Base-by-base conservation (phyloP, 768 basidiomycete species). In the Lactarius psammicola region DNA sequence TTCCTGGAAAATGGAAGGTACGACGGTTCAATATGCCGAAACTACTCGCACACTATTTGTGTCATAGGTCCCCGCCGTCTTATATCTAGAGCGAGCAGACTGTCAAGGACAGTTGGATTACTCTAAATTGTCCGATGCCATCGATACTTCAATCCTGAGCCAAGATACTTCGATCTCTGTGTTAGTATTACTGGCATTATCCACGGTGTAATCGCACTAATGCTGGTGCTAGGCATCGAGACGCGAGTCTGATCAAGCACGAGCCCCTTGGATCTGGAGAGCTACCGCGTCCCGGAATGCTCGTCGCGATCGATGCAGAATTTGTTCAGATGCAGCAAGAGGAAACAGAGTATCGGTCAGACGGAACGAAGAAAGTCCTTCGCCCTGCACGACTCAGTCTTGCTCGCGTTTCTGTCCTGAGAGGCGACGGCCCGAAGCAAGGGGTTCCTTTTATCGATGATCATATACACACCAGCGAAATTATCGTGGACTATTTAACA, bases 251-350 rank as follows among this genome's bases (percentile, higher is more conserved):
- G 66, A 86, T 95, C 72, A 92, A 89, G 73, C 97, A 98, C 69
- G 85, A 91, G 69, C 82, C 84, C 34, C 78, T 98, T 33, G 76
- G 78, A 17, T 78, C 79, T 23, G 84, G 87, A 18, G 97, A 99
- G 75, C 76, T 97, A 9, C 95, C 96, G 0, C 83, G 78, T 63
- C 87, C 89, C 6, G 97, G 94, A 15, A 95, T 90, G 6, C 78
- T 96, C 49, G 88, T 99, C 42, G 88, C 96, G 3, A 98, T 99
- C 68, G 97, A 99, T 72, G 95, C 96, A 1, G 96, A 99, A 73
- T 99, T 99, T 73, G 96, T 99, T 28, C 90, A 88, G 6, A 91
- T 99, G 85, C 95, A 98, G 75, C 92, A 95, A 90, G 97, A 98
- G 78, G 97, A 98, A 75, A 90, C 89, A 34, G 97, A 99, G 73